A percentile compares a stretch with the other conserved stretches of the same genome.
phyloP scores from a whole-genome alignment of 2,329 filamentous ascomycete species.

The Scedosporium aurantiacum region DNA sequence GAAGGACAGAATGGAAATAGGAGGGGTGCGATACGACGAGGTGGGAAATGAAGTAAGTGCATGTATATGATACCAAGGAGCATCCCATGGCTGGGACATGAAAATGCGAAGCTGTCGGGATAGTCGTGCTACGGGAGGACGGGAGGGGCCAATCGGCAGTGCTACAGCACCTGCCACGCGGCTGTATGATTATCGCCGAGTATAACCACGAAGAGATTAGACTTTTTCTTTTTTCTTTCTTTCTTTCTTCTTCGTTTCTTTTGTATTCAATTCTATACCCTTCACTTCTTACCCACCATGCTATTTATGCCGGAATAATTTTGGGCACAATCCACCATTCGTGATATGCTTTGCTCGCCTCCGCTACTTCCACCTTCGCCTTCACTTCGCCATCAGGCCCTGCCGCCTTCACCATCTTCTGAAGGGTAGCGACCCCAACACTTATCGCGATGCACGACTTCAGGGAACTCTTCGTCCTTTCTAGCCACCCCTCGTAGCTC shows the following conservation, averaged over 20 bases:
- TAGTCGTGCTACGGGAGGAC: not conserved
- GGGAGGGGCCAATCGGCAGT: not conserved
- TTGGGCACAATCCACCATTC: constrained; percentile 55
- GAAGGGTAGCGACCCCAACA: constrained; percentile 50
- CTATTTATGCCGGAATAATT: constrained; percentile 17
- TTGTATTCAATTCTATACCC: not conserved
- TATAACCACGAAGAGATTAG: not conserved
- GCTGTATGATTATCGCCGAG: not conserved
- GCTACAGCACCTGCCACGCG: not conserved
- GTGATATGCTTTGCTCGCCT: constrained; percentile 44
- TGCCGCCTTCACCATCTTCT: constrained; percentile 38
- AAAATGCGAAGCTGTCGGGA: not conserved
- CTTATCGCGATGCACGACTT: constrained; percentile 62
- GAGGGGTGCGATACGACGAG: not conserved
- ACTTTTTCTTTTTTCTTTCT: not conserved
- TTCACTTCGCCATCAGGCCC: constrained; percentile 19
- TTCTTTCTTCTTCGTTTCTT: not conserved
- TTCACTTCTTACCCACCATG: not conserved
- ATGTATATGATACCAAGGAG: constrained; percentile 4
- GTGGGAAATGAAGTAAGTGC: not conserved
- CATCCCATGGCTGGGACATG: not conserved
- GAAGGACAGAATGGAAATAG: not conserved
- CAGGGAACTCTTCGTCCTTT: constrained; percentile 47
- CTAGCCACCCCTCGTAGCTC: constrained; percentile 51
- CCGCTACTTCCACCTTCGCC: constrained; percentile 41